phyloP scores from a whole-genome alignment of 2,329 filamentous ascomycete genomes.

The Ramularia collo-cygni region DNA sequence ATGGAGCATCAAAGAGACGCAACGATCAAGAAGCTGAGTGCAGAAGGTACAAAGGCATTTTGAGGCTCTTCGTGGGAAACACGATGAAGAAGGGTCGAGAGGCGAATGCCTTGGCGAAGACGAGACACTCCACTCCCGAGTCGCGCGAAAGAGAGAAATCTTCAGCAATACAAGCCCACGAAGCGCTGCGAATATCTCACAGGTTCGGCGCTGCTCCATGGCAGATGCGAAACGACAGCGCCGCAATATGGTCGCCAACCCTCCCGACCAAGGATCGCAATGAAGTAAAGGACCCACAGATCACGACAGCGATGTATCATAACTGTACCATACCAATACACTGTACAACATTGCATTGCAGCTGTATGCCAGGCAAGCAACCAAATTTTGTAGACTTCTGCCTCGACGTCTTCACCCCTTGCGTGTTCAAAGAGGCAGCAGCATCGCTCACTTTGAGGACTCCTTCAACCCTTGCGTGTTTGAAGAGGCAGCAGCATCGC shows the following conservation, averaged over 20 bases:
- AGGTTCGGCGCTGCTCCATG: too few species aligned
- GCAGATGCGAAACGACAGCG: too few species aligned
- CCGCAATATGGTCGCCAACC: too few species aligned
- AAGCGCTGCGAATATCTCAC: too few species aligned
- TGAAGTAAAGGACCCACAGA: too few species aligned
- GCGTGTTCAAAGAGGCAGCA: not conserved
- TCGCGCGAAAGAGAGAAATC: too few species aligned
- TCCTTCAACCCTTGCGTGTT: not conserved
- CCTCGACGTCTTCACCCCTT: not conserved
- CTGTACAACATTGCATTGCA: too few species aligned
- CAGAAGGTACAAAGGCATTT: conserved; percentile 35
- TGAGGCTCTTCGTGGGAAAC: conserved; percentile 5
- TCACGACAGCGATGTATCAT: too few species aligned
- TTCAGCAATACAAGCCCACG: too few species aligned
- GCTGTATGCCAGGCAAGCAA: not conserved
- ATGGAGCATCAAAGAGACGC: conserved; percentile 83
- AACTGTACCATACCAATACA: too few species aligned
- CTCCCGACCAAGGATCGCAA: too few species aligned
- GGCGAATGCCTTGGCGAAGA: conserved; percentile 7
- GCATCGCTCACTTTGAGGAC: not conserved
- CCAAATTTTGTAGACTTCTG: not conserved
- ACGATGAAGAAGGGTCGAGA: not conserved
- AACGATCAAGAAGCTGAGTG: conserved; percentile 63
- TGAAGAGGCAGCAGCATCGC: not conserved
- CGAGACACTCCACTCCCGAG: conserved; percentile 2